Evolutionary conservation across 192 early-diverging fungal species (phyloP), one percentile per base, ranked within the genome.

Genomic region (Oehlia diaphana): DNA sequence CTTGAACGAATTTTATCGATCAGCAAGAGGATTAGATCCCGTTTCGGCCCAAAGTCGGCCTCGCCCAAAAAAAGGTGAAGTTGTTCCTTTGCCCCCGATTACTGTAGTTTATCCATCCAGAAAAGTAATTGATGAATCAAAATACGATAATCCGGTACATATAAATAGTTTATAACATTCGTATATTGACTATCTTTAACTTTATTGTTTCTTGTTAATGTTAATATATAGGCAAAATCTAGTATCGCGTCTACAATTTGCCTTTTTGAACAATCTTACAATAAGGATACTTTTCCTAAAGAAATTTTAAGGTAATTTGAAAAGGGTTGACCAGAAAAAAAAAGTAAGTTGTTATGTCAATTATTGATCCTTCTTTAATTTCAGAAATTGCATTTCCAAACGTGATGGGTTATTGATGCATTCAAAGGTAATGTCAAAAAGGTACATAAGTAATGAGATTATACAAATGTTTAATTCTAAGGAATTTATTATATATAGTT

Each of bases 1-100:
- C 31, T 26, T 87, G 21, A 47, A 80, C 19, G 80, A 87, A 66
- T 73, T 87, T 9, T 87, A 87, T 71, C 33, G 35, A 13, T 84
- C 86, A 0, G 82, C 83, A 35, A 76, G 82, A 63, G 86, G 86
- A n/a, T 39, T 82, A 5, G 71, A 83, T 76, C 61, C 82, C 14
- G 14, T 76, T 50, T 35, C 23, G 37, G 71, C 71, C 9, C 79
- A 64, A 49, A 35, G 9, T n/a, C 66, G 12, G 21, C 53, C 53
- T 58, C 23, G 44, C 31, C 39, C n/a, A 13, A 47, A 61, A 39
- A 81, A 69, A 8, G 63, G 65, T 6, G 66, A 50, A 28, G 68
- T 28, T 53, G 53, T 21, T n/a, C 64, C 23, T 13, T 44, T 81
- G 14, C 84, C 83, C 31, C 81, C 82, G 19, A 79, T 82, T 9